These are phyloP conservation scores for Rhynchosporium secalis DNA, from an alignment of 2,329 filamentous ascomycete genomes.

Conservation along the genomic window DNA sequence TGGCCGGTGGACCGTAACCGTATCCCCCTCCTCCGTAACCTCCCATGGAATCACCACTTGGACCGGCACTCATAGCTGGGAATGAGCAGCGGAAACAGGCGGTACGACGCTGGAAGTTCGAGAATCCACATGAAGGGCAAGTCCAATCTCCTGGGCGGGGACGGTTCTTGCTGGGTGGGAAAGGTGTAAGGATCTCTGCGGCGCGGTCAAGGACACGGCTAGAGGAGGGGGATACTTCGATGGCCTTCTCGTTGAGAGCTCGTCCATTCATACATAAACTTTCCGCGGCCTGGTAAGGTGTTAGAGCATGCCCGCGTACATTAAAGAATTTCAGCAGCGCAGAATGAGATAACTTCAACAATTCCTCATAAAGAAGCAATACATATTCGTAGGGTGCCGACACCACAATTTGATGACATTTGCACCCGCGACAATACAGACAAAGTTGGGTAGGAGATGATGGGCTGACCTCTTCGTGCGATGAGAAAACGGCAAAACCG, in stretches of 20 bases:
- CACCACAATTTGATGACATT: constrained; percentile 33
- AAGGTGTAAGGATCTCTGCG: constrained; percentile 92
- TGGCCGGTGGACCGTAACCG: constrained; percentile 72
- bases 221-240: constrained; percentile 97
- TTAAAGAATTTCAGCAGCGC: constrained; percentile 38
- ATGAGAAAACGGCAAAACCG: constrained; percentile 97
- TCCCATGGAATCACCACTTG: constrained; percentile 68
- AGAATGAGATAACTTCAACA: constrained; percentile 26
- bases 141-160: constrained; percentile 98
- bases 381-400: constrained; percentile 36
- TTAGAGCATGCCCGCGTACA: constrained; percentile 39
- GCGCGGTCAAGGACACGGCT: constrained; percentile 94
- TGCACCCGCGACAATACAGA: constrained; percentile 35
- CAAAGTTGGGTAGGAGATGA: constrained; percentile 32
- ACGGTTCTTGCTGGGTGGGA: constrained; percentile 97
- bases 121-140: constrained; percentile 97
- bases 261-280: constrained; percentile 99
- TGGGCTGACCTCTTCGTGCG: constrained; percentile 84
- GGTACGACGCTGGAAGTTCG: constrained; percentile 97
- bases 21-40: constrained; percentile 58
- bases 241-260: constrained; percentile 96
- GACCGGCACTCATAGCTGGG: constrained; percentile 84
- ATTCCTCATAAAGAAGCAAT: constrained; percentile 37
- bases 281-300: constrained; percentile 74
- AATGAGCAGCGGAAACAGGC: constrained; percentile 99